Evolutionary conservation across 768 basidiomycete genomes (phyloP).

Genomic region (Gloeophyllum trabeum): DNA sequence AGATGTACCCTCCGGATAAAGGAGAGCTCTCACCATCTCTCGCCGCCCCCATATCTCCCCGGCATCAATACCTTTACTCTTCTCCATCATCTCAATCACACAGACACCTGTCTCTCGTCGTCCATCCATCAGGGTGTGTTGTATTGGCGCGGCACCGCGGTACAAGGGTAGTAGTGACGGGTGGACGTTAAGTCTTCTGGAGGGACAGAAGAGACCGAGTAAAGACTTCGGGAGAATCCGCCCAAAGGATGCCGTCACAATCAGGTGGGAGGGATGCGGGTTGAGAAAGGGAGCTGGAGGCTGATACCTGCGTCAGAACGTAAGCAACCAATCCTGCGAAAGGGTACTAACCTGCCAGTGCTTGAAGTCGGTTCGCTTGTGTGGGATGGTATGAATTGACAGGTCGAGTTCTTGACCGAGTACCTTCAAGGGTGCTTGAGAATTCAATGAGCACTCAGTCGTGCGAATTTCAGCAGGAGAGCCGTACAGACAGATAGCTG

Average conservation of each 20-base stretch:
- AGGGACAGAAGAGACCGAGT: conserved; percentile 47
- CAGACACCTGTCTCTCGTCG: conserved; percentile 68
- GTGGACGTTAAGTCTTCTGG: conserved; percentile 73
- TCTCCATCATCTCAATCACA: conserved; percentile 65
- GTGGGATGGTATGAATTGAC: conserved; percentile 51
- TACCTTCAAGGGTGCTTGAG: conserved; percentile 57
- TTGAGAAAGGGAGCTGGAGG: conserved; percentile 26
- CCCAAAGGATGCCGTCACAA: conserved; percentile 88
- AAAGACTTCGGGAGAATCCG: conserved; percentile 61
- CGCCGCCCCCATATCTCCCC: conserved; percentile 56
- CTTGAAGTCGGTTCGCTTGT: conserved; percentile 45
- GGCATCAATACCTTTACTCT: conserved; percentile 62
- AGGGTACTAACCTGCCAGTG: conserved; percentile 44
- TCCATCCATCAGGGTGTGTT: conserved; percentile 64
- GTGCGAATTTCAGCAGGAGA: neutral
- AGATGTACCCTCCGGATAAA: too few relatives aligned
- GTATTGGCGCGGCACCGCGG: conserved; percentile 88
- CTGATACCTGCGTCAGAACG: conserved; percentile 21
- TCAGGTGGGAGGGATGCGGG: conserved; percentile 34
- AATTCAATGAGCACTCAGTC: neutral
- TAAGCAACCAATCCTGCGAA: neutral
- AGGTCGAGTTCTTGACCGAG: conserved; percentile 43
- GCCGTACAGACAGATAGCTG: conserved; percentile 43
- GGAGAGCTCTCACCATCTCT: conserved; percentile 35
- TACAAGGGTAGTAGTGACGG: conserved; percentile 80